These are phyloP conservation scores for Saxispiralis lemnorum DNA, from an alignment of 495 filamentous ascomycete species.

Conservation along the genomic window DNA sequence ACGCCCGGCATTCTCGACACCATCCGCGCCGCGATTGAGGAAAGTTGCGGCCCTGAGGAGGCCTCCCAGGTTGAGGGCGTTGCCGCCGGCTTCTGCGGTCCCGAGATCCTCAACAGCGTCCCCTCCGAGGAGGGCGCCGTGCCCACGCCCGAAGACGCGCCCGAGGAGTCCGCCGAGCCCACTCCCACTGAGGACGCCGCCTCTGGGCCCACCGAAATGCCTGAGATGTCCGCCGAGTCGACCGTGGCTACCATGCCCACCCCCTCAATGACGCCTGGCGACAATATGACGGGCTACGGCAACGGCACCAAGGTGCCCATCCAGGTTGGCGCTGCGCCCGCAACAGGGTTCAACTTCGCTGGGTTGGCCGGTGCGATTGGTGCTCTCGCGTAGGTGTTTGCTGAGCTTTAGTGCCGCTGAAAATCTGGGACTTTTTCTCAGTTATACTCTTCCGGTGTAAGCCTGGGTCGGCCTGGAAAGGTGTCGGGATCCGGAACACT, in stretches of 20 bases:
- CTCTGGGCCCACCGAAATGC: background rate
- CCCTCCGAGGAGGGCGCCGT: background rate
- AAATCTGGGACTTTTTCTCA: no score
- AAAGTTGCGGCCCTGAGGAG: conserved; percentile 5
- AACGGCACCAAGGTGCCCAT: background rate
- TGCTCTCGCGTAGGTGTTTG: background rate
- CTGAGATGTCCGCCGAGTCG: background rate
- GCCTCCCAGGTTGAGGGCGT: conserved; percentile 5
- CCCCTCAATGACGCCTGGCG: background rate
- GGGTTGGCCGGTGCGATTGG: background rate
- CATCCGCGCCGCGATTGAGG: conserved; percentile 1
- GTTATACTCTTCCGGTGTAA: no score
- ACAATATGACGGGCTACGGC: background rate
- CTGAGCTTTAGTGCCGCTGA: conserved; percentile 1
- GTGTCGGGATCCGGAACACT: background rate
- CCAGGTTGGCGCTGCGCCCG: background rate
- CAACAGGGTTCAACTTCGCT: background rate
- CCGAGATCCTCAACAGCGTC: background rate
- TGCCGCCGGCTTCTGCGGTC: conserved; percentile 7
- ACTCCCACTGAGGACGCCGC: background rate
- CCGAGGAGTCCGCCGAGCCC: background rate
- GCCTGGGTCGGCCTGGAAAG: background rate
- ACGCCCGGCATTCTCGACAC: background rate
- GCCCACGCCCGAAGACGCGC: background rate
- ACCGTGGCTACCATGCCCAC: background rate